These are phyloP conservation scores for Ampelomyces quisqualis DNA, from an alignment of 2,329 filamentous ascomycete species.

Conservation along the genomic window DNA sequence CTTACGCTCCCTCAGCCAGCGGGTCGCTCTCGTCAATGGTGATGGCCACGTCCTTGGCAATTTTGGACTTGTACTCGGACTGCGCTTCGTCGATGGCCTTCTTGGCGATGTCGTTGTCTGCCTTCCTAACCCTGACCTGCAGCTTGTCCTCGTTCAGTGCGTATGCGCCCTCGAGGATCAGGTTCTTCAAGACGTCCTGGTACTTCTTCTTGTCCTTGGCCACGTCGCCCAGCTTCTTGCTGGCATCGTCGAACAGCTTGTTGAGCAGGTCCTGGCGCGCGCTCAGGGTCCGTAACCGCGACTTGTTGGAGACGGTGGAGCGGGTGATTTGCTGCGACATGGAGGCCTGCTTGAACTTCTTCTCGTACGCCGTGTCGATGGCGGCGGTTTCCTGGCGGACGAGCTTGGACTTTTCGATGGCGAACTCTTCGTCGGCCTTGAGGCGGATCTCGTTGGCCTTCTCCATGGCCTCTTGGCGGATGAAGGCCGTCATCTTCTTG, in stretches of 20 bases:
- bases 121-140: conserved; percentile 72
- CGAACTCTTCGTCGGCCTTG: conserved; percentile 98
- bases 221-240: conserved; percentile 67
- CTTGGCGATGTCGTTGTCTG: conserved; percentile 73
- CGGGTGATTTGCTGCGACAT: conserved; percentile 99
- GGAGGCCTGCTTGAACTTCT: conserved; percentile 98
- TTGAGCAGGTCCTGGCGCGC: conserved; percentile 91
- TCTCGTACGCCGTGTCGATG: conserved; percentile 92
- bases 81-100: conserved; percentile 75
- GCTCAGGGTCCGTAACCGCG: conserved; percentile 80
- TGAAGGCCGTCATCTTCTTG: conserved; percentile 99
- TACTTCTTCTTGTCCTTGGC: conserved; percentile 74
- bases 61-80: conserved; percentile 80
- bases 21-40: conserved; percentile 76
- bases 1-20: conserved; percentile 81
- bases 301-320: conserved; percentile 95
- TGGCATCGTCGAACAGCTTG: conserved; percentile 78
- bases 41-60: conserved; percentile 67
- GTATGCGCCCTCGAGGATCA: conserved; percentile 89
- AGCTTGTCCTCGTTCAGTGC: conserved; percentile 80
- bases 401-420: conserved; percentile 98
- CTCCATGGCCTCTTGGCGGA: conserved; percentile 95
- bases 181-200: conserved; percentile 70
- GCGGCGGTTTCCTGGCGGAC: conserved; percentile 91
- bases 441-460: conserved; percentile 97